Conservation (phyloP, 2,329 filamentous ascomycete genomes). For the Zasmidium angulare region DNA sequence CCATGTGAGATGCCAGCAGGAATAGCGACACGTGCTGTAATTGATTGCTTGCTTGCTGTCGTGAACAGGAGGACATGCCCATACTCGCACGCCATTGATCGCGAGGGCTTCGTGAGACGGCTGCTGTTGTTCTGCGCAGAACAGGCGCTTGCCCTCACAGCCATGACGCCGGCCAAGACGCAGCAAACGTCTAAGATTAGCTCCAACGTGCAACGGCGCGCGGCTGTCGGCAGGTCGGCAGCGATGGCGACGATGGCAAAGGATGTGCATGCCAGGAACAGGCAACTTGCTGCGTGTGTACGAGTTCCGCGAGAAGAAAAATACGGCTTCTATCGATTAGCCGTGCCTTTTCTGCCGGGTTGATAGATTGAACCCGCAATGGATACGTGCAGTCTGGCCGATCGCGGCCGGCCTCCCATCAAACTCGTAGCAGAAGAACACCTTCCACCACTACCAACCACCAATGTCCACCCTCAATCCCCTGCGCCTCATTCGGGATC, state of each 20-base stretch:
- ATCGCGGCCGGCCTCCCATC: too few relatives aligned
- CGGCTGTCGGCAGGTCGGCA: neutral
- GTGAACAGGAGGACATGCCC: neutral
- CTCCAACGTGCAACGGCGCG: neutral
- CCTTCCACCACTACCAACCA: too few relatives aligned
- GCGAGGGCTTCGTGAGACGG: neutral
- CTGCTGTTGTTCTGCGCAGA: neutral
- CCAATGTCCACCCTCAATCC: conserved; percentile 9
- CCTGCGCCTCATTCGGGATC: conserved; percentile 14
- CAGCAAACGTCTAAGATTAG: neutral
- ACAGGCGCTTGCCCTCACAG: neutral
- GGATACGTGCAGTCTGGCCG: too few relatives aligned
- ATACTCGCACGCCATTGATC: neutral
- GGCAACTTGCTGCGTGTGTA: neutral
- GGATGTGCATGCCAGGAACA: neutral
- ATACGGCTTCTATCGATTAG: neutral
- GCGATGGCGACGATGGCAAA: neutral
- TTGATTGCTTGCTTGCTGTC: too few relatives aligned
- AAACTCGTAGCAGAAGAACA: neutral
- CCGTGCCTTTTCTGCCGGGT: too few relatives aligned
- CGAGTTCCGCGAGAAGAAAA: neutral
- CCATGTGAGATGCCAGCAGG: neutral
- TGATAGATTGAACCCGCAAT: too few relatives aligned
- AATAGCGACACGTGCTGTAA: too few relatives aligned
- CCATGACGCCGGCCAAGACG: neutral